These are phyloP conservation scores for Lachancea dasiensis DNA, from an alignment of 805 yeast species.

Conservation along the genomic window DNA sequence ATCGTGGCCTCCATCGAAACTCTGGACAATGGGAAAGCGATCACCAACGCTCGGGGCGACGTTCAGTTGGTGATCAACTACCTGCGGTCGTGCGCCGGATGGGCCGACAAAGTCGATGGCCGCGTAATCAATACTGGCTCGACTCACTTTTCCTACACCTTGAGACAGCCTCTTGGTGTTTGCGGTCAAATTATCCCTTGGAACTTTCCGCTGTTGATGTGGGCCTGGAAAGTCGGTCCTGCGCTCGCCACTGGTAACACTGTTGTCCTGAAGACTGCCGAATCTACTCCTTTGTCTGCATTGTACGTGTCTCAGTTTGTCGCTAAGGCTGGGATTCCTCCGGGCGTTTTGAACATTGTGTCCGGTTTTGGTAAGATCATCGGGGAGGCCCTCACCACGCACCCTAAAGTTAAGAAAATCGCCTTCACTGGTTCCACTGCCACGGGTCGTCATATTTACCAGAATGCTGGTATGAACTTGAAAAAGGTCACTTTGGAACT, in stretches of 20 bases:
- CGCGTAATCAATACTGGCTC: constrained; percentile 67
- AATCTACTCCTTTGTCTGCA: constrained; percentile 86
- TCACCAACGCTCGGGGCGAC: constrained; percentile 65
- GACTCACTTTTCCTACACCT: constrained; percentile 68
- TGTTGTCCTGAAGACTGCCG: constrained; percentile 84
- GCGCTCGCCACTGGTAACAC: constrained; percentile 89
- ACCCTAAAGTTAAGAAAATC: constrained; percentile 78
- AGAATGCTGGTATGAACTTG: constrained; percentile 70
- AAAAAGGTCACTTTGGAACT: constrained; percentile 91
- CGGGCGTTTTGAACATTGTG: constrained; percentile 83
- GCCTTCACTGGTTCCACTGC: constrained; percentile 96
- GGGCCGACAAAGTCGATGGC: constrained; percentile 84
- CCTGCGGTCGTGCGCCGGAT: constrained; percentile 83
- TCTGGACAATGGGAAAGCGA: constrained; percentile 84
- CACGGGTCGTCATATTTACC: constrained; percentile 79
- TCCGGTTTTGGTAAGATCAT: constrained; percentile 83
- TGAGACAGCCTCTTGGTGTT: constrained; percentile 89
- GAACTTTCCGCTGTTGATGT: constrained; percentile 94
- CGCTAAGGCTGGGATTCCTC: constrained; percentile 82
- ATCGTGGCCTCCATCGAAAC: constrained; percentile 76
- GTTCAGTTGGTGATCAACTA: constrained; percentile 62
- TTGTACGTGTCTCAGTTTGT: constrained; percentile 63
- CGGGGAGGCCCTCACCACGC: constrained; percentile 74
- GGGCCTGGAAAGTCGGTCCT: constrained; percentile 93
- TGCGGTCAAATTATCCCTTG: constrained; percentile 96